Evolutionary conservation across 805 yeast species (phyloP), one percentile per base, ranked within the genome.

Genomic region (Candida stauntonica): DNA sequence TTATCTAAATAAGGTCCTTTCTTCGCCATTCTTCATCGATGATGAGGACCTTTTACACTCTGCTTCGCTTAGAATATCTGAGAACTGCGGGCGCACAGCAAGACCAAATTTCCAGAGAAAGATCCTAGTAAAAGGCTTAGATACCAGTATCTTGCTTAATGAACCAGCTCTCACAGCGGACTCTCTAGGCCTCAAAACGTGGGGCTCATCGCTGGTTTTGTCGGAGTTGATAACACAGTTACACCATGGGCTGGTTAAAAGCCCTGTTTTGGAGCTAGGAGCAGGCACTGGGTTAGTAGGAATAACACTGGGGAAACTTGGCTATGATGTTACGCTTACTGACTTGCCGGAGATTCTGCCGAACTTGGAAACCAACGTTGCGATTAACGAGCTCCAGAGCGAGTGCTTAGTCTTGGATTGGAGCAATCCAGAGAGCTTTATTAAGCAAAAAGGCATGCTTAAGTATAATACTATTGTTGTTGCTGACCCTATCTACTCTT

Each of bases 221-320:
- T 72, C 93, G 3, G 63, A 63, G 20, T 64, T 71, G 24, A 60
- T 83, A 18, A 56, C 86, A 4, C 57, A 70, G 5, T 48, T 57
- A 19, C 52, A 55, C 8, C 29, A 46, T 2, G 35, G 39, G 1
- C 28, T 58, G n/a, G 32, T 64, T 3, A 5, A 24, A 7, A 61
- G 55, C 28, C 71, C 57, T 4, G 51, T 39, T 17, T 57, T 85
- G 20, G 99, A 91, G 52, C 63, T 93, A n/a, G 99, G 99, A 0
- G 71, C 98, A 0, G 99, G 99, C 0, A 93, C 99, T 0, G 99
- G 99, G 0, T 66, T 91, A 13, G 82, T 81, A 3, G 97, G 98
- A 0, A 82, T 93, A 26, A 69, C 80, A 0, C 69, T 85, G 39
- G 75, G 73, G 1, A 41, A 67, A 7, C 51, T 81, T 5, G 87